Percentiles rank a stretch among this genome's conserved stretches.
Evolutionary conservation across 129 eudicot genomes (phyloP).

Genomic region (Pittosporum tobira): DNA sequence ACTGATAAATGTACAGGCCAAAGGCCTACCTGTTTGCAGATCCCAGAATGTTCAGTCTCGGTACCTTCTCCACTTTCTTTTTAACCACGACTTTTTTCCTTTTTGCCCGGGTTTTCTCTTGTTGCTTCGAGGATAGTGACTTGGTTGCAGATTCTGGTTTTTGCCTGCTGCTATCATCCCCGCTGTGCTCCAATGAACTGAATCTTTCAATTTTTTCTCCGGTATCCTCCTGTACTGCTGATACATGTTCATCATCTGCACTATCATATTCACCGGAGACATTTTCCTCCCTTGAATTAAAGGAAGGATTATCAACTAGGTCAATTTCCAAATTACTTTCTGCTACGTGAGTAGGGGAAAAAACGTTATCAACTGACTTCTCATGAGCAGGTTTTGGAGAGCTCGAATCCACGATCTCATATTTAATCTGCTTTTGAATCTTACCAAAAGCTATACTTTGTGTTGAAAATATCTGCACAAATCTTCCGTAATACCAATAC

Average conservation of each 20-base stretch:
- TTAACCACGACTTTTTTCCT: conserved; percentile 34
- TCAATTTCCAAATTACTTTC: conserved; percentile 10
- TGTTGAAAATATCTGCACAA: conserved; percentile 45
- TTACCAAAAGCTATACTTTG: conserved; percentile 68
- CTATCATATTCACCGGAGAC: conserved; percentile 18
- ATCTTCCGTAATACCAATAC: conserved; percentile 36
- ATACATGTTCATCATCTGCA: conserved; percentile 22
- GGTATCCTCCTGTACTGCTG: conserved; percentile 17
- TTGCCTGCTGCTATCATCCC: conserved; percentile 15
- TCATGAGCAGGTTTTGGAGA: conserved; percentile 19
- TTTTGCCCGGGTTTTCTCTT: conserved; percentile 17
- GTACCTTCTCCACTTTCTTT: conserved; percentile 27
- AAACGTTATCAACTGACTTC: conserved; percentile 8
- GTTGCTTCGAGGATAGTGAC: conserved; percentile 21
- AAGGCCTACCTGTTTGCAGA: conserved; percentile 57
- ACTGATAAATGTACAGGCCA: not conserved
- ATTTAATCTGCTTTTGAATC: conserved; percentile 69
- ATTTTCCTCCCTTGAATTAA: conserved; percentile 19
- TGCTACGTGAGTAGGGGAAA: conserved; percentile 24
- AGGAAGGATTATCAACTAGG: conserved; percentile 7
- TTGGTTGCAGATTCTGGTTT: conserved; percentile 15
- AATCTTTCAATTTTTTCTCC: conserved; percentile 7
- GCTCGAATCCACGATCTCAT: conserved; percentile 39
- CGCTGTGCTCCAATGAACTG: conserved; percentile 8
- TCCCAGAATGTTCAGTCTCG: conserved; percentile 50